Percentiles rank a stretch among this genome's conserved stretches.
These are phyloP conservation scores for Zymoseptoria ardabiliae DNA, from an alignment of 2,329 filamentous ascomycete species.

Conservation along the genomic window DNA sequence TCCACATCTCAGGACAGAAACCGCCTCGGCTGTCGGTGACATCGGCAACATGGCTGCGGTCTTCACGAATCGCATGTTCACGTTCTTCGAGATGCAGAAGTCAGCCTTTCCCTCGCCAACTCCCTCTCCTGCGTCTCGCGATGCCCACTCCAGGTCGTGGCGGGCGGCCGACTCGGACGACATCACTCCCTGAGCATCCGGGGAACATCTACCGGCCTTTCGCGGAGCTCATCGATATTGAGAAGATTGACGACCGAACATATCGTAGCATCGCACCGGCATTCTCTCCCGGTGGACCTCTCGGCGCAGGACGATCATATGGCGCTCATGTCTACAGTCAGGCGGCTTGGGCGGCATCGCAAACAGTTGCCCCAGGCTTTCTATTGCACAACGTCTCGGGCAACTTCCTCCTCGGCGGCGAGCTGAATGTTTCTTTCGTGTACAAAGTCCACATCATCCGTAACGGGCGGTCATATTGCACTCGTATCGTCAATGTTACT, in stretches of 20 bases:
- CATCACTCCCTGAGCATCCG: slow-evolving; percentile 7
- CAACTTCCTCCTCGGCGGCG: slow-evolving; percentile 45
- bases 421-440: slow-evolving; percentile 41
- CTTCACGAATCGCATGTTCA: neutral
- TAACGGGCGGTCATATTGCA: slow-evolving; percentile 47
- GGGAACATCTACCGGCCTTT: slow-evolving; percentile 34
- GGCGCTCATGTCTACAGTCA: slow-evolving; percentile 53
- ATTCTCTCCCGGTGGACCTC: slow-evolving; percentile 35
- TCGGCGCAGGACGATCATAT: slow-evolving; percentile 38
- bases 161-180: slow-evolving; percentile 7
- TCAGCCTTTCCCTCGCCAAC: neutral
- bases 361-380: slow-evolving; percentile 45
- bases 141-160: slow-evolving; percentile 3
- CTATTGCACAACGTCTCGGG: slow-evolving; percentile 49
- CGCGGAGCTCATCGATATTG: slow-evolving; percentile 35
- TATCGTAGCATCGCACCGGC: slow-evolving; percentile 35
- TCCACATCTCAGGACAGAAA: too few relatives aligned
- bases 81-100: neutral
- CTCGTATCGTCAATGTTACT: slow-evolving; percentile 45
- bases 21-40: neutral
- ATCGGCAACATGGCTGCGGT: neutral
- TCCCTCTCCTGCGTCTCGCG: neutral
- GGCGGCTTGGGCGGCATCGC: slow-evolving; percentile 49
- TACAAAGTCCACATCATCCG: slow-evolving; percentile 46
- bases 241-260: slow-evolving; percentile 34